Base-by-base conservation (phyloP, 805 yeast genomes). In the Clavispora phyllophila region DNA sequence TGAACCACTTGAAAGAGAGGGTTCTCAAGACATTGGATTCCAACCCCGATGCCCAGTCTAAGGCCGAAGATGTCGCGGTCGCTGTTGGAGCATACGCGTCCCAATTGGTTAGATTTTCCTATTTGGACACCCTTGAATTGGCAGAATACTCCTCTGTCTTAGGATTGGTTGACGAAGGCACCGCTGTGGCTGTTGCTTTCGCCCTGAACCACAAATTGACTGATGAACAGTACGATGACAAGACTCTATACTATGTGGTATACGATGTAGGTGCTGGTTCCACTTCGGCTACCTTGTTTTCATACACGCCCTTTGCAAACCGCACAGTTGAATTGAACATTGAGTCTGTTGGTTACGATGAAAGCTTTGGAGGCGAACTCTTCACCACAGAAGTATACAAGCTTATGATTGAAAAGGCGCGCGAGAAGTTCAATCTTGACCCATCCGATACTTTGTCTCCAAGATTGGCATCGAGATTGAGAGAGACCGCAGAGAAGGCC, bases 261-360 rank as follows among this genome's bases (percentile, higher is more conserved):
- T 88, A 83, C 58, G 99, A 93, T 61, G 78, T 86, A 77, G 99
- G 99, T 37, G 91, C 96, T 5, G 95, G 95, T 1, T 82, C 95
- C 0, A 85, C 95, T 0, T 79, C 82, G 42, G 95, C 96, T 1
- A 85, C 98, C 0, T 66, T 93, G n/a, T 78, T 89, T 39, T 79
- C 90, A 0, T 71, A 82, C 48, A 61, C 64, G 14, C 76, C 77
- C 18, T 61, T 58, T 37, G 68, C 68, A 20, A 68, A 69, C 26
- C 67, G 70, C 9, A 62, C 73, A 9, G 50, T 73, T 10, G 56
- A 58, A 8, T 66, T 89, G 29, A 84, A 79, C 29, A 75, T 87
- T 22, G 84, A 81, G 57, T 89, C 88, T 24, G 78, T 81, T 47
- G 89, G 91, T 0, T 79, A 63, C 55, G 86, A 82, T 55, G 68